Evolutionary conservation across 2,329 filamentous ascomycete species (phyloP).

Genomic region (Furcasterigmium furcatum): DNA sequence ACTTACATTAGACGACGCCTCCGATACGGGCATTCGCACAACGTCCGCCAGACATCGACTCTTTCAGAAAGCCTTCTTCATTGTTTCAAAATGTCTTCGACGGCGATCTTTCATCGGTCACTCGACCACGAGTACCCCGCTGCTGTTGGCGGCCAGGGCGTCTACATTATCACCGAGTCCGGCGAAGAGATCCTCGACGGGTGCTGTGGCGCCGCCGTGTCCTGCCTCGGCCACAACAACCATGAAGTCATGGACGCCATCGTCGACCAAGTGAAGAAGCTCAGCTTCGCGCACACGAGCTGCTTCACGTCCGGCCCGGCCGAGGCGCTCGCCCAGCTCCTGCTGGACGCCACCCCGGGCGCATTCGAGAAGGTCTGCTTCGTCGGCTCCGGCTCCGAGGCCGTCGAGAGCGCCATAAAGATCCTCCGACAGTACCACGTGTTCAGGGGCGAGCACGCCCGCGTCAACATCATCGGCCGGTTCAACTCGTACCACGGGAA

Average conservation of each 20-base stretch:
- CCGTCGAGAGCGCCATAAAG: not conserved
- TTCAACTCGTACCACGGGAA: not conserved
- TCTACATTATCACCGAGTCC: constrained; percentile 19
- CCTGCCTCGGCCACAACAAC: constrained; percentile 25
- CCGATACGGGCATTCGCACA: too few species aligned
- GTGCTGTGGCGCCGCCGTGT: constrained; percentile 28
- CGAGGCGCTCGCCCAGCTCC: not conserved
- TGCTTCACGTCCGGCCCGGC: not conserved
- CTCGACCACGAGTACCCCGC: not conserved
- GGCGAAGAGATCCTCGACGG: constrained; percentile 29
- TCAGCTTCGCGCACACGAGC: not conserved
- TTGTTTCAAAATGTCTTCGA: too few species aligned
- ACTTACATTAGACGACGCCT: too few species aligned
- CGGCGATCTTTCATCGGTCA: not conserved
- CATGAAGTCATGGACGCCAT: constrained; percentile 7
- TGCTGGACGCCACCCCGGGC: too few species aligned
- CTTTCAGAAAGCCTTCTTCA: too few species aligned
- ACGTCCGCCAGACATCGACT: too few species aligned
- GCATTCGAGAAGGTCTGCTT: not conserved
- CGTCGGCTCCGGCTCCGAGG: too few species aligned
- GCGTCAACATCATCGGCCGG: not conserved
- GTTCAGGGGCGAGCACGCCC: not conserved
- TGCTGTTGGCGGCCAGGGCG: not conserved
- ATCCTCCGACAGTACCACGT: not conserved
- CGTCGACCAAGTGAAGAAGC: not conserved